phyloP scores from a whole-genome alignment of 305 asterid genomes.

The Fraxinus paxiana region DNA sequence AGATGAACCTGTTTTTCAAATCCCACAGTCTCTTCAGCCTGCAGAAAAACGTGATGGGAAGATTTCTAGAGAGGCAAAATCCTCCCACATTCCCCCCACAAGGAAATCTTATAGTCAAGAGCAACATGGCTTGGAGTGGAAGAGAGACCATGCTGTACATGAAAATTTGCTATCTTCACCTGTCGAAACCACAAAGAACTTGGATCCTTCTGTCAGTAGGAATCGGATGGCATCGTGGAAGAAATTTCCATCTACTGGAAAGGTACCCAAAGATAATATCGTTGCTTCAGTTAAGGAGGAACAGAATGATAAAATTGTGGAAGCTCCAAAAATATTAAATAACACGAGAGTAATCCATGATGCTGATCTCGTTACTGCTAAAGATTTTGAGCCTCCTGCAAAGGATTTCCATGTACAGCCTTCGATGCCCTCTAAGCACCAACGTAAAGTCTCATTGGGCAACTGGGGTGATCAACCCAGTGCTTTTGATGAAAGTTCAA shows the following conservation, averaged over 20 bases:
- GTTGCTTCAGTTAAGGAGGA: constrained; percentile 19
- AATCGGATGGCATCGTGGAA: constrained; percentile 89
- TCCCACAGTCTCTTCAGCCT: constrained; percentile 88
- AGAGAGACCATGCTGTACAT: constrained; percentile 40
- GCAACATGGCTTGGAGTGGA: constrained; percentile 63
- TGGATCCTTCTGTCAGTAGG: constrained; percentile 57
- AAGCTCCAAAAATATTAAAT: constrained; percentile 47
- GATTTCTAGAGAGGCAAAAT: constrained; percentile 44
- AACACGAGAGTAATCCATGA: constrained; percentile 41
- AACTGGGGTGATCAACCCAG: constrained; percentile 93
- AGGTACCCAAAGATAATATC: constrained; percentile 56
- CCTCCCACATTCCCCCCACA: constrained; percentile 42
- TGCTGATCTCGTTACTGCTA: constrained; percentile 55
- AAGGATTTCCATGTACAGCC: constrained; percentile 59
- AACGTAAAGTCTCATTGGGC: constrained; percentile 79
- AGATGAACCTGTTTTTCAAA: constrained; percentile 68
- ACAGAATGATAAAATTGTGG: constrained; percentile 39
- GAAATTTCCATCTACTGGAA: constrained; percentile 68
- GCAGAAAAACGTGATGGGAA: constrained; percentile 52
- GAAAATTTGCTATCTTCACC: constrained; percentile 41
- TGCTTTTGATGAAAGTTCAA: constrained; percentile 75
- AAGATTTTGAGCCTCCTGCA: constrained; percentile 49
- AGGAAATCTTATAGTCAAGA: constrained; percentile 94
- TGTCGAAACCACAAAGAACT: constrained; percentile 42
- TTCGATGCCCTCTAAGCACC: constrained; percentile 59